Evolutionary conservation across 306 rosid species (phyloP).

Genomic region (Dalbergia oliveri): DNA sequence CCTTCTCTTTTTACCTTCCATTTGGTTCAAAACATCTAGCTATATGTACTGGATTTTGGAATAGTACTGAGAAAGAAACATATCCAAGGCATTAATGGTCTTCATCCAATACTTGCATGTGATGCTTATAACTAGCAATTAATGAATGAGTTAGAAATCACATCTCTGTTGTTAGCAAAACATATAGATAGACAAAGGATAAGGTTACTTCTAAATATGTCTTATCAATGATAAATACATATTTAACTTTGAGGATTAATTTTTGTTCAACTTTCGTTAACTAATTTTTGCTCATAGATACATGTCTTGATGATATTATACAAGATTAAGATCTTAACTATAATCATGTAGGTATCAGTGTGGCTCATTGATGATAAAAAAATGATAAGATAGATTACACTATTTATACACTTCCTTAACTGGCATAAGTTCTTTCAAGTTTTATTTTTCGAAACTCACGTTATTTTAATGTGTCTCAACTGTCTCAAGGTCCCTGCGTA

Average conservation of each 20-base stretch:
- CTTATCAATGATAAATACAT: not conserved
- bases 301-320: not conserved
- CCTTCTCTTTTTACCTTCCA: not conserved
- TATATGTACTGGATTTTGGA: not conserved
- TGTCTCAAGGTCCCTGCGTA: not conserved
- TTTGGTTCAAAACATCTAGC: not conserved
- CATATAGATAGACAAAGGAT: not conserved
- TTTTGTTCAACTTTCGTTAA: not conserved
- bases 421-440: not conserved
- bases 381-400: no score
- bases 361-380: not conserved
- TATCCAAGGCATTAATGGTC: not conserved
- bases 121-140: constrained; percentile 9
- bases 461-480: not conserved
- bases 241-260: not conserved
- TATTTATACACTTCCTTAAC: not conserved
- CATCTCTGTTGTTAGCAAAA: not conserved
- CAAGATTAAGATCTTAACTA: not conserved
- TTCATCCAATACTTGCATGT: constrained; percentile 2
- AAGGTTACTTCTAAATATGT: not conserved
- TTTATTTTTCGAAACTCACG: not conserved
- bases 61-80: not conserved
- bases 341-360: not conserved
- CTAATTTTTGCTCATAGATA: not conserved
- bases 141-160: not conserved